phyloP scores from a whole-genome alignment of 2,329 filamentous ascomycete genomes.

The Colletotrichum godetiae region DNA sequence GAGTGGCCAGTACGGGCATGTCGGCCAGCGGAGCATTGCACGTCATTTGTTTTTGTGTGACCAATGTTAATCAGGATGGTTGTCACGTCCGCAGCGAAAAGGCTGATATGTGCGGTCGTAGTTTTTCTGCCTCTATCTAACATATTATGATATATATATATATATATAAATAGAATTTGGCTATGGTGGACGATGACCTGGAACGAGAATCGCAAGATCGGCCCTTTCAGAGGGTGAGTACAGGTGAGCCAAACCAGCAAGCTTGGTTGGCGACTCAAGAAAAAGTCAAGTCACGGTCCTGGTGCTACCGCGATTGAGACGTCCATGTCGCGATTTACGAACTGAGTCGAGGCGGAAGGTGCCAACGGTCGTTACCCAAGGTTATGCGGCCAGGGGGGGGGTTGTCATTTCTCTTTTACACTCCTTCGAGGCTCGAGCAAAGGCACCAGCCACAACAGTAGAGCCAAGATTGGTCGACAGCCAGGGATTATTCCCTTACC shows the following conservation, averaged over 20 bases:
- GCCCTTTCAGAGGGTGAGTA: background rate
- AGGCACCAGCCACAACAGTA: background rate
- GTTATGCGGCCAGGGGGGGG: background rate
- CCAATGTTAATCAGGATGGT: background rate
- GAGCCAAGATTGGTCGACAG: background rate
- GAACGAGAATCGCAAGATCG: background rate
- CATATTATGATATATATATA: background rate
- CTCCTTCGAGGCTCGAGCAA: background rate
- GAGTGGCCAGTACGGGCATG: background rate
- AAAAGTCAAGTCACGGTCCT: no score
- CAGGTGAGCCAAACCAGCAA: background rate
- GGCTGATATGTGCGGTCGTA: slow-evolving; percentile 4
- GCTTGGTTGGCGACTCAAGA: background rate
- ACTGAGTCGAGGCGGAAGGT: background rate
- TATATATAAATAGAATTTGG: slow-evolving; percentile 13
- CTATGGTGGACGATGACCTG: background rate
- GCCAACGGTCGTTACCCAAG: background rate
- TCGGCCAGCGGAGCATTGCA: background rate
- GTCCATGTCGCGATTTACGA: background rate
- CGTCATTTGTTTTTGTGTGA: background rate
- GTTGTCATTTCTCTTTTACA: background rate
- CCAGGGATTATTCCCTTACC: background rate
- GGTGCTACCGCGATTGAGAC: background rate
- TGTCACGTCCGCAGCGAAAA: background rate
- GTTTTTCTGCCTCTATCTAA: background rate